A percentile compares a stretch with the other conserved stretches of the same genome.
phyloP scores from a whole-genome alignment of 2,329 filamentous ascomycete genomes.

The Cordyceps farinosa region DNA sequence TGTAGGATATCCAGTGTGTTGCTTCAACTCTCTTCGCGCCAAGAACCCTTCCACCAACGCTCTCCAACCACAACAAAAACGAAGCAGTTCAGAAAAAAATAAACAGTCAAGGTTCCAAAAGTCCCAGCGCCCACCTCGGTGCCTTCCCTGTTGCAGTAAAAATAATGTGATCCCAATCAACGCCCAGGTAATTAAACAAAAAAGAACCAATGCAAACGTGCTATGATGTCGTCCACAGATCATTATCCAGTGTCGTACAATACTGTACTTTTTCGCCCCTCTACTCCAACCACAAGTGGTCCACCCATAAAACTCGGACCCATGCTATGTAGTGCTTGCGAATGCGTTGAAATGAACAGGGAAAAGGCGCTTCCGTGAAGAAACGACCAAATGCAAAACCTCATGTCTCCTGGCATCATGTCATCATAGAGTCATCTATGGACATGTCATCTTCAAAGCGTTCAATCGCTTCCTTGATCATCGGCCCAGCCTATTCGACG shows the following conservation, averaged over 20 bases:
- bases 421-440: constrained; percentile 64
- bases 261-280: constrained; percentile 4
- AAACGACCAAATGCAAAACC: constrained; percentile 17
- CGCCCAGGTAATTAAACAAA: neutral
- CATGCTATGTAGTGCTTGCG: neutral
- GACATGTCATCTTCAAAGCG: constrained; percentile 77
- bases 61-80: constrained; percentile 1
- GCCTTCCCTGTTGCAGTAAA: neutral
- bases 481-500: constrained; percentile 68
- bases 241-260: constrained; percentile 8
- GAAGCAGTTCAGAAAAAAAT: neutral
- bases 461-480: constrained; percentile 97
- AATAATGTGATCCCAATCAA: constrained; percentile 10
- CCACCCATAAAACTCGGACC: neutral
- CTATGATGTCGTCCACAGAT: constrained; percentile 16
- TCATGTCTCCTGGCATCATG: constrained; percentile 38
- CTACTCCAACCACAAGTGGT: neutral
- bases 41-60: neutral
- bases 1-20: constrained; percentile 14
- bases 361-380: neutral
- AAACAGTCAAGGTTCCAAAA: constrained; percentile 13
- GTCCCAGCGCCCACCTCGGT: neutral
- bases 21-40: neutral
- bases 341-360: neutral
- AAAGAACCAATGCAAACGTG: constrained; percentile 16